Evolutionary conservation across 2,329 filamentous ascomycete genomes (phyloP), one percentile per base, ranked within the genome.

Genomic region (Davidsoniella eucalypti): DNA sequence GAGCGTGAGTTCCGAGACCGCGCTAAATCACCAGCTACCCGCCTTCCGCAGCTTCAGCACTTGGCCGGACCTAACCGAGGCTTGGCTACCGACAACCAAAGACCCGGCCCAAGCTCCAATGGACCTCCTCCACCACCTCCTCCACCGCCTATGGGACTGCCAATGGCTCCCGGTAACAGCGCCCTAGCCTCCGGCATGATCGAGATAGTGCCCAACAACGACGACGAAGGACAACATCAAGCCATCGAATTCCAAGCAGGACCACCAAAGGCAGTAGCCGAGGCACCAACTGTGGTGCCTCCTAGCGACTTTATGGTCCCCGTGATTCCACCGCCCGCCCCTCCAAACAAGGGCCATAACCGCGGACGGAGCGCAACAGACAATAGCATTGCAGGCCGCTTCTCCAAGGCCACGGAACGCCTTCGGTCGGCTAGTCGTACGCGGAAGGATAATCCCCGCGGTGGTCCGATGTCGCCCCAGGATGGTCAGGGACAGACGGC

Each of bases 201-300:
- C 55, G 77, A 82, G 60, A 78, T 82, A 54, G 75, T 82, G 46
- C 78, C 78, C 71, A 76, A 81, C 55, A 74, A 78, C 2, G 73
- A 77, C 5, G 69, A 33, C 6, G 29, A 33, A 4, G 29, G 29
- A 33, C 29, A 33, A 9, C 29, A 33, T 3, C 29, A 33, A 33
- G 73, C 16, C 56, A 59, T 50, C 44, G 23, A 38, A 39, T 56
- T n/a, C 39, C 25, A 43, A 21, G 14, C 23, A 44, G 29, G 40
- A 3, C 25, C 25, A 3, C 25, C 25, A 37, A 25, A 33, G 8
- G 6, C 21, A 14, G 37, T 14, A 21, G 40, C 29, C 17, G 33
- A 56, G 9, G 55, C 57, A 3, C 56, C 59, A 17, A 56, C 58
- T 10, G 55, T 59, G 10, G 64, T 64, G 7, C 60, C 62, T 1